Evolutionary conservation across 2,329 filamentous ascomycete species (phyloP).

Genomic region (Bipolaris victoriae): DNA sequence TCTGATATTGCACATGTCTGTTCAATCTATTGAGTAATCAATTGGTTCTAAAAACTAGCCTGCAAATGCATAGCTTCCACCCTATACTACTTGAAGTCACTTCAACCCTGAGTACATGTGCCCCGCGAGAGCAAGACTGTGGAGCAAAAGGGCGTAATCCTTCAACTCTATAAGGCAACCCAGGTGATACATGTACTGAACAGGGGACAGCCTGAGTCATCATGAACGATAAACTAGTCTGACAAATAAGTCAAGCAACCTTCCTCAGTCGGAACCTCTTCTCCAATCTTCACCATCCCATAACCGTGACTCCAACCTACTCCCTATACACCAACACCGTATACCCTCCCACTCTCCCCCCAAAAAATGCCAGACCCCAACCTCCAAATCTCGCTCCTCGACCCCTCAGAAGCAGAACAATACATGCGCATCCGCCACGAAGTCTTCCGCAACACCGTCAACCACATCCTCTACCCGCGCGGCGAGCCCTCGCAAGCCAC

Average conservation of each 20-base stretch:
- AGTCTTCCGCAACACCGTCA: slow-evolving; percentile 40
- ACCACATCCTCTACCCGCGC: slow-evolving; percentile 44
- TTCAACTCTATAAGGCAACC: slow-evolving; percentile 14
- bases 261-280: not conserved
- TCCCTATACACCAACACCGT: too few relatives aligned
- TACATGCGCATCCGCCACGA: slow-evolving; percentile 43
- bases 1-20: not conserved
- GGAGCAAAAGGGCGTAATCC: not conserved
- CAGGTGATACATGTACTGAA: not conserved
- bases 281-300: not conserved
- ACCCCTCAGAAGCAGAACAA: slow-evolving; percentile 33
- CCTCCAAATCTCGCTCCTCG: slow-evolving; percentile 37
- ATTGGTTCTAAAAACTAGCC: not conserved
- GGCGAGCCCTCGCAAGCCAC: slow-evolving; percentile 37
- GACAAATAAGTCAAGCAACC: not conserved
- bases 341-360: not conserved
- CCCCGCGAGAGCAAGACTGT: not conserved
- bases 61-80: not conserved
- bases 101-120: not conserved
- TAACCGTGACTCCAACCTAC: not conserved
- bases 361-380: slow-evolving; percentile 28
- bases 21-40: not conserved
- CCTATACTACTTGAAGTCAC: not conserved
- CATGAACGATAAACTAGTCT: not conserved
- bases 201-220: slow-evolving; percentile 1